Conservation (phyloP, 1,284 basidiomycete species). For the Tilletia walkeri region DNA sequence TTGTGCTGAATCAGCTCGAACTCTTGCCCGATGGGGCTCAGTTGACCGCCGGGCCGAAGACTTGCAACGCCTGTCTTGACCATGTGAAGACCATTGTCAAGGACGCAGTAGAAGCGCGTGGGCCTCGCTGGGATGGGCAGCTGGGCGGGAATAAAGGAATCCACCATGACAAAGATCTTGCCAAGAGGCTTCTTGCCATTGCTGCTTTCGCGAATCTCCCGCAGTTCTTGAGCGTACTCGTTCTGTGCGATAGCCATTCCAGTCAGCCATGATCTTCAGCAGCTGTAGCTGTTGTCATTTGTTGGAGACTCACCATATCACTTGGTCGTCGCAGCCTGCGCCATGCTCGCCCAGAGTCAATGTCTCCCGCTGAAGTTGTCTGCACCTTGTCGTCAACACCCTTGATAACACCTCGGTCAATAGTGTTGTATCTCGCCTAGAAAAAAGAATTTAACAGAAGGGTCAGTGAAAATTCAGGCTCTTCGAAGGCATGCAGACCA, state of each 20-base stretch:
- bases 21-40: conserved; percentile 77
- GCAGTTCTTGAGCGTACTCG: conserved; percentile 84
- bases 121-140: conserved; percentile 58
- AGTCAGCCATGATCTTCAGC: conserved; percentile 24
- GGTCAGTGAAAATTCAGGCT: no score
- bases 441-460: conserved; percentile 5
- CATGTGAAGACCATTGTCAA: conserved; percentile 95
- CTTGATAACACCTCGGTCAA: conserved; percentile 46
- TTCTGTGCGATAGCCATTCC: conserved; percentile 58
- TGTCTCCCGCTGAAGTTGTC: conserved; percentile 13
- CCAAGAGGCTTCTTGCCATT: conserved; percentile 76
- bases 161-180: conserved; percentile 81
- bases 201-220: conserved; percentile 73
- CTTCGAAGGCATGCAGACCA: no score
- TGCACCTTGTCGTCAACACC: conserved; percentile 57
- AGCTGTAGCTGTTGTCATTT: conserved; percentile 14
- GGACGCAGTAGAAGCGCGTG: conserved; percentile 78
- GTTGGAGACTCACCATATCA: conserved; percentile 69
- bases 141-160: conserved; percentile 47
- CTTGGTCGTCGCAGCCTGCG: conserved; percentile 79
- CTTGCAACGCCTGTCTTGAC: conserved; percentile 82
- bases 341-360: conserved; percentile 74
- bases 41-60: conserved; percentile 61
- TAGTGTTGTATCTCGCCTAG: conserved; percentile 61
- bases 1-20: conserved; percentile 66